Evolutionary conservation across 345 rosid species (phyloP), one percentile per base, ranked within the genome.

Genomic region (Hypericum androsaemum): DNA sequence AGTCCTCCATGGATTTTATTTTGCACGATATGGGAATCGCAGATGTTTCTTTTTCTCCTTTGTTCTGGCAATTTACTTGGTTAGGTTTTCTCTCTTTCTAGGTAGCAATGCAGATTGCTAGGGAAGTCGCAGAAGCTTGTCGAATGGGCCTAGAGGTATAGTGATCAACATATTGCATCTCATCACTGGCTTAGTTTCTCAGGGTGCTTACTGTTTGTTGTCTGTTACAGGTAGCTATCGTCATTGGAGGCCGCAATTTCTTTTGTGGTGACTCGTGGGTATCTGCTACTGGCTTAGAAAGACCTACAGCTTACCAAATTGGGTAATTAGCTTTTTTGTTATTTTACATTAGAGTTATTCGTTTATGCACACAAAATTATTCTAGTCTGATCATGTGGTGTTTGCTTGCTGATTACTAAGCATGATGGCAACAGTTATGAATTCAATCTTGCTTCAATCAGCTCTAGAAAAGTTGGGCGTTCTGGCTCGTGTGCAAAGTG

Each of bases 361-460:
- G 15, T 46, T 32, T 32, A n/a, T 46, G 6, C 8, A 14, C 50
- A 13, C 22, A 46, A 14, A 32, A 5, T 8, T 22, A 22, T 22
- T 22, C 4, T 22, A 22, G 32, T 55, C 58, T 59, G 51, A 60
- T 41, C 3, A 9, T 52, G 6, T 57, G 63, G 6, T 53, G 14
- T 40, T 50, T 42, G 32, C 48, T 10, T 41, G 37, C 48, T 68
- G 52, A 12, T 57, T 59, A 68, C 16, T 32, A 80, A 86, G 95
- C 58, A 83, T 82, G 94, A 89, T 83, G 94, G 95, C 90, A 50
- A 82, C 94, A 11, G 90, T 83, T 66, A 89, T 89, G 95, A 89
- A 84, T 62, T 78, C 90, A 41, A 63, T 80, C 42, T 75, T 89
- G 70, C 83, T 89, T 47, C 97, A 89, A 50, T 83, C 95, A 52